Evolutionary conservation across 2,329 filamentous ascomycete species (phyloP).

Genomic region (Cryphonectria naterciae): DNA sequence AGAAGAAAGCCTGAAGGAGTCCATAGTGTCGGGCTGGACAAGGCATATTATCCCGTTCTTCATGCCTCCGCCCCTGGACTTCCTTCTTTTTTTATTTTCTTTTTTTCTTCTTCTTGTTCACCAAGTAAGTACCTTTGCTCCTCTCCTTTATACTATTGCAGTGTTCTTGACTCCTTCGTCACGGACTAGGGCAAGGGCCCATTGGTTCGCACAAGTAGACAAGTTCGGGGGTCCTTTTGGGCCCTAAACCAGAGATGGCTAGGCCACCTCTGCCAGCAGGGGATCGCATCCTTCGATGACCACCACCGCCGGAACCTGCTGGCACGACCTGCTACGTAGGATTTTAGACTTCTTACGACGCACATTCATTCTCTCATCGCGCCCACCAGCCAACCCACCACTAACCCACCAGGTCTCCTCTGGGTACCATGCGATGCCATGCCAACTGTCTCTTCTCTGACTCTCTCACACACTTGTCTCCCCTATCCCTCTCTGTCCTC

Average conservation of each 20-base stretch:
- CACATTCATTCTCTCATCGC: neutral
- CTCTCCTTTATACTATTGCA: neutral
- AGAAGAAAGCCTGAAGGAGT: neutral
- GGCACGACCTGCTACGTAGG: slow-evolving; percentile 4
- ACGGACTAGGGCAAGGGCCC: neutral
- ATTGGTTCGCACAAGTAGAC: neutral
- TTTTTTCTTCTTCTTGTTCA: neutral
- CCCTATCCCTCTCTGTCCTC: neutral
- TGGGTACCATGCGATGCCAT: neutral
- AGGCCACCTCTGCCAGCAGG: neutral
- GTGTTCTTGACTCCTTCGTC: slow-evolving; percentile 5
- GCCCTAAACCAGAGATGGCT: neutral
- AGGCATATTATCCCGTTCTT: neutral
- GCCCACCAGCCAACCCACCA: neutral
- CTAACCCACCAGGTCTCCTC: neutral
- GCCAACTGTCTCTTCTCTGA: neutral
- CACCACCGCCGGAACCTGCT: neutral
- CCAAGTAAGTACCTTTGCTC: neutral
- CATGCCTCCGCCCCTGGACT: neutral
- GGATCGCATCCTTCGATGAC: neutral
- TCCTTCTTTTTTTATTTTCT: neutral
- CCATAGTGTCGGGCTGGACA: neutral
- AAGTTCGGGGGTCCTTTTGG: slow-evolving; percentile 9
- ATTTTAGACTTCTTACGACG: slow-evolving; percentile 3
- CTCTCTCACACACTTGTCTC: neutral